These are phyloP conservation scores for Bassia scoparia DNA, from an alignment of 148 eudicot species.

Conservation along the genomic window DNA sequence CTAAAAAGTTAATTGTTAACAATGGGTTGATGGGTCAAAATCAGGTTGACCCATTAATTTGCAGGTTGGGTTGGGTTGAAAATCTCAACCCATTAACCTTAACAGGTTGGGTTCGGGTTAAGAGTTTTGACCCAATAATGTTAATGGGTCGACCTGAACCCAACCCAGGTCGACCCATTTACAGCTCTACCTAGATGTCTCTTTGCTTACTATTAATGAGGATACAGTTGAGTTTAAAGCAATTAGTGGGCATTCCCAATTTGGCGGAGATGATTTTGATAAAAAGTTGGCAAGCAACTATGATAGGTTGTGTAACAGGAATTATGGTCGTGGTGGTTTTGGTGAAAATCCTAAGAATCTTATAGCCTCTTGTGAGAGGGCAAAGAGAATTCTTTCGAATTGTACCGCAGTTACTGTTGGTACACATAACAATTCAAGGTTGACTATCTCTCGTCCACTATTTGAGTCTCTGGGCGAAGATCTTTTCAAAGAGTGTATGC, in stretches of 20 bases:
- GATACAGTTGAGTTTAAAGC: constrained; percentile 16
- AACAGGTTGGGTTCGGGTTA: too few species aligned
- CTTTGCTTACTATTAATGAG: constrained; percentile 5
- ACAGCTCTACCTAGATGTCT: too few species aligned
- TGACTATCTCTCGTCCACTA: constrained; percentile 18
- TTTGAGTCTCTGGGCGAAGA: constrained; percentile 18
- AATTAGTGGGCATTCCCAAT: constrained; percentile 14
- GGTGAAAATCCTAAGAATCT: constrained; percentile 10
- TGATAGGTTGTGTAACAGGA: constrained; percentile 5
- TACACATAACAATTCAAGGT: constrained; percentile 14
- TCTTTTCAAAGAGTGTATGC: constrained; percentile 9
- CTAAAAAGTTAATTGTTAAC: too few species aligned
- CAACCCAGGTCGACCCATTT: too few species aligned
- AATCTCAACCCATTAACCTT: too few species aligned
- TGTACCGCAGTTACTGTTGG: not conserved
- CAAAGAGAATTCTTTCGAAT: constrained; percentile 16
- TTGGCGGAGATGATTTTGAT: constrained; percentile 27
- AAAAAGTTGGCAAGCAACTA: constrained; percentile 19
- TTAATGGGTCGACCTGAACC: too few species aligned
- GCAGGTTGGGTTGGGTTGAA: too few species aligned
- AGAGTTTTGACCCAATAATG: too few species aligned
- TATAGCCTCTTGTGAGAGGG: constrained; percentile 22
- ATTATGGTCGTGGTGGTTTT: not conserved
- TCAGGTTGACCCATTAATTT: too few species aligned
- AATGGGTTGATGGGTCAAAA: too few species aligned